Evolutionary conservation across 2,329 filamentous ascomycete species (phyloP), one percentile per base, ranked within the genome.

Genomic region (Acephala macrosclerotiorum): DNA sequence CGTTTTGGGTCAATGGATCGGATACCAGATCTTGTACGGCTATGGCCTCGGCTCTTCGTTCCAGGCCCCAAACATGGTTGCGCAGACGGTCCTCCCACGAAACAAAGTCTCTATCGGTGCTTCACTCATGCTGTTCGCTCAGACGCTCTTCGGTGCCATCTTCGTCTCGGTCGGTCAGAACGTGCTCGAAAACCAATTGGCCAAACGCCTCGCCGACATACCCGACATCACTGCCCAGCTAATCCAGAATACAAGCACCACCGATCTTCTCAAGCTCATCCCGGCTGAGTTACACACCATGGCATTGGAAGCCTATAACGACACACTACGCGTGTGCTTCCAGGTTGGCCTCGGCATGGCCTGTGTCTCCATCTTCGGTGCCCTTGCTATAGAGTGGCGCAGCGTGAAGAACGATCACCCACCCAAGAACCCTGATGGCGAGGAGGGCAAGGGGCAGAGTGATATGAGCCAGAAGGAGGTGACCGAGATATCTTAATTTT

Each of bases 311-410:
- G 85, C 82, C 0, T 93, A 93, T 78, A 92, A 91, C 73, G 75
- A 80, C 33, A 81, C 88, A 0, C 76, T 93, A 49, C 82, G 82
- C 1, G 78, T 83, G 64, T 84, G 84, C 1, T 92, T 90, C 73
- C 84, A 86, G 67, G 85, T 91, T 8, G 83, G 82, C 1, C 78
- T 89, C 4, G 83, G 84, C 7, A 77, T 89, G 73, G 81, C 82
- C 0, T 80, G 80, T 6, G 64, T 89, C 12, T 83, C 82, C 5
- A 80, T 90, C 16, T 36, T 89, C 7, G 89, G 86, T 0, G 81
- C 84, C 0, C 72, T 82, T 0, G 78, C 80, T 7, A 83, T 92
- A 70, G 85, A 91, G 78, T 92, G 88, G 88, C 85, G 53, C 25
- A 70, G 45, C 45, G 63, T 68, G 8, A 69, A 59, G 56, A 64